Evolutionary conservation across 495 filamentous ascomycete species (phyloP).

Genomic region (Hypoxylon fragiforme): DNA sequence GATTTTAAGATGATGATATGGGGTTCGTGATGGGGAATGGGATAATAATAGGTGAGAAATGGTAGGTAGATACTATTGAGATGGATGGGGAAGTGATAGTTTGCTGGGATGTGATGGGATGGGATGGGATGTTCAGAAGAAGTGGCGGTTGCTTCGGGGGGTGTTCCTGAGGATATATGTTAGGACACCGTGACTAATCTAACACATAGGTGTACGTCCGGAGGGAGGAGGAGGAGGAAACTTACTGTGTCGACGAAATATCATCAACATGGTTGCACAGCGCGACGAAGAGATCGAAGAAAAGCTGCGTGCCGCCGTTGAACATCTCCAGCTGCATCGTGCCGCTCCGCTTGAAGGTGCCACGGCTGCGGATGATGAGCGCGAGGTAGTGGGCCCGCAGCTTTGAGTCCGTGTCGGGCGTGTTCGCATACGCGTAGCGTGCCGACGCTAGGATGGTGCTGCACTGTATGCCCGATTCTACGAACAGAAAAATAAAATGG

Average conservation of each 20-base stretch:
- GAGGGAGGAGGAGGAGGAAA: neutral
- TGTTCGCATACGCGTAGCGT: constrained; percentile 85
- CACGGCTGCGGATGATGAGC: constrained; percentile 81
- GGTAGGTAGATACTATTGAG: too few species aligned
- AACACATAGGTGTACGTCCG: too few species aligned
- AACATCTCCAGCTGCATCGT: constrained; percentile 98
- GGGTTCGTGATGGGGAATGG: constrained; percentile 3
- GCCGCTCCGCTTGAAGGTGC: constrained; percentile 88
- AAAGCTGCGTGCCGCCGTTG: constrained; percentile 73
- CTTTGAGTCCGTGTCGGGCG: constrained; percentile 84
- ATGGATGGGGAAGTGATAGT: too few species aligned
- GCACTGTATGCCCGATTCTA: constrained; percentile 76
- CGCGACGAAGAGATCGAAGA: constrained; percentile 92
- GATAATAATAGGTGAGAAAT: constrained; percentile 18
- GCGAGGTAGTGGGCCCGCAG: constrained; percentile 90
- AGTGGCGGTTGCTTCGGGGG: constrained; percentile 45
- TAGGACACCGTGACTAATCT: neutral
- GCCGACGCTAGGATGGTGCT: constrained; percentile 82
- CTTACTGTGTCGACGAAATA: constrained; percentile 54
- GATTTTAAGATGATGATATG: constrained; percentile 17
- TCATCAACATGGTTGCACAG: constrained; percentile 86
- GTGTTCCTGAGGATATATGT: constrained; percentile 36
- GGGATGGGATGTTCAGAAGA: constrained; percentile 23
- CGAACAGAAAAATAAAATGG: neutral
- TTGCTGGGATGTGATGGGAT: too few species aligned